A percentile compares a stretch with the other conserved stretches of the same genome.
Evolutionary conservation across 2,329 filamentous ascomycete genomes (phyloP).

Genomic region (Ophiocordyceps sinensis): DNA sequence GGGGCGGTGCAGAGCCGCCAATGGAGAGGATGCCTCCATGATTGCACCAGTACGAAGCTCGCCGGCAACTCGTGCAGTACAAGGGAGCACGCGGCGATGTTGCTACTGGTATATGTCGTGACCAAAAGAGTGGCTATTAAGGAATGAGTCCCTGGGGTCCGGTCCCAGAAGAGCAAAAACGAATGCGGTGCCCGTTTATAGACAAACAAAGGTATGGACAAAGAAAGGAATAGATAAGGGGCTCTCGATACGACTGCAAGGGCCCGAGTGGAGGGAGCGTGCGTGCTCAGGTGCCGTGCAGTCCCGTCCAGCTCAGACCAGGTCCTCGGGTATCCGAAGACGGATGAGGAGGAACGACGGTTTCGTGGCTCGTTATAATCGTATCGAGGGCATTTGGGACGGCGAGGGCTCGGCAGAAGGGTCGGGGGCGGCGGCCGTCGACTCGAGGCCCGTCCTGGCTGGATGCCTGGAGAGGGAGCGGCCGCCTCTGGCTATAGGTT

Average conservation of each 20-base stretch:
- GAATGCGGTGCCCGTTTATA: neutral
- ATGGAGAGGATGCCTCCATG: conserved; percentile 89
- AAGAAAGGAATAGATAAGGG: conserved; percentile 1
- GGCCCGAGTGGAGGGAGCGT: neutral
- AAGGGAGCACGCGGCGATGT: conserved; percentile 2
- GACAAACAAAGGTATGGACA: conserved; percentile 3
- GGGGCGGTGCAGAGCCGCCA: conserved; percentile 80
- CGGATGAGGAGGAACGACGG: conserved; percentile 3
- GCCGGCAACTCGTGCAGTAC: neutral
- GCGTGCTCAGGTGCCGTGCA: neutral
- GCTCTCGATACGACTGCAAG: neutral
- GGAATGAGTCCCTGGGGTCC: conserved; percentile 2
- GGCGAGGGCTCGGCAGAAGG: conserved; percentile 7
- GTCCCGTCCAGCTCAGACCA: conserved; percentile 1
- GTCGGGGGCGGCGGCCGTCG: neutral
- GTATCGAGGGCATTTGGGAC: conserved; percentile 15
- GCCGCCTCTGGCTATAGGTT: neutral
- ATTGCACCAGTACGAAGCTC: conserved; percentile 7
- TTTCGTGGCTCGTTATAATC: conserved; percentile 16
- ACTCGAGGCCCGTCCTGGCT: neutral
- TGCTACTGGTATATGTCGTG: conserved; percentile 12
- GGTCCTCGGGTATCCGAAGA: neutral
- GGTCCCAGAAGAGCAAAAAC: neutral
- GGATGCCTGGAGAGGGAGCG: neutral
- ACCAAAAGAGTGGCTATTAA: conserved; percentile 5